Base-by-base conservation (phyloP, 2,329 filamentous ascomycete species). In the Aureobasidium sp. region DNA sequence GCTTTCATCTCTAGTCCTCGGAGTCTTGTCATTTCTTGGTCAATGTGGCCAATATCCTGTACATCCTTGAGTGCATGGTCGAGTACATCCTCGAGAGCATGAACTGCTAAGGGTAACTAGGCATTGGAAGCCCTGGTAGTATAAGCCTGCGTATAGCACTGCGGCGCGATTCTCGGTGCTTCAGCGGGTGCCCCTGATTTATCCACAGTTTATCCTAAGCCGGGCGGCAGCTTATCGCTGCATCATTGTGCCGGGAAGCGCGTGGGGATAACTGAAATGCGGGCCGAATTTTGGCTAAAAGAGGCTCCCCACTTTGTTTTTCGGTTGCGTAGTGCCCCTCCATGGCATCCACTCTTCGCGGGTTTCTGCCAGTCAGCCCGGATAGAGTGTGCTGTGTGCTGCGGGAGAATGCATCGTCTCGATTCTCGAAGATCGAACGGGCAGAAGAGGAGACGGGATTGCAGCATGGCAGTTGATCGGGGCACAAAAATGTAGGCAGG, bases 221-320 rank as follows among this genome's bases (percentile, higher is more conserved):
- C 51, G 51, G 23, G 51, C 36, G 29, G 29, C 26, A 36, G 20
- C 29, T 42, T 57, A 57, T 57, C 41, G 53, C 41, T 44, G 41
- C 23, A 55, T 42, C 23, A 34, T 46, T 46, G 53, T 34, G 27
- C 39, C 53, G 32, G 56, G 3, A 34, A 34, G 32, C 27, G 42
- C 56, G 56, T 48, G 56, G 44, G 34, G 42, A 34, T 27, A n/a
- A 7, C 29, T 36, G 12, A n/a, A n/a, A 48, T 37, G 44, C 57
- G 57, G 57, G 57, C 57, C 57, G 57, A 51, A 10, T 48, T 29
- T 42, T 60, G 46, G 57, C 57, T 60, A 51, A 51, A 60, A 44
- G 46, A 50, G 44, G 15, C 34, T 42, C 44, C 57, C 57, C 57
- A 44, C 39, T 44, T 37, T 48, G 42, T 59, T 48, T 20, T 42